Conservation (phyloP, 139 green algal species). For the Haematococcus lacustris region DNA sequence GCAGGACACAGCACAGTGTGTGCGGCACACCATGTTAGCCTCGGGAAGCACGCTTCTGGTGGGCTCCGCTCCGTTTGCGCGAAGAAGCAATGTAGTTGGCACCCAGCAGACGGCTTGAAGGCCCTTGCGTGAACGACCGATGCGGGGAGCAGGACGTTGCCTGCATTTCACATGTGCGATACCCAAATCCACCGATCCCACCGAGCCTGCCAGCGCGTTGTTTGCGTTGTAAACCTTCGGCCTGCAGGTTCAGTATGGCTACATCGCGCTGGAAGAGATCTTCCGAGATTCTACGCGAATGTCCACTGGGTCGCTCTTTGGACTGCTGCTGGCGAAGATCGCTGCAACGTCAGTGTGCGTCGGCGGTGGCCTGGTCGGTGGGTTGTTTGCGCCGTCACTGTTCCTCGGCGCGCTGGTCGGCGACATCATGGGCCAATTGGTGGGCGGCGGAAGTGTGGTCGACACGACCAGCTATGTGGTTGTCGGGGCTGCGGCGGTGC, state of each 20-base stretch:
- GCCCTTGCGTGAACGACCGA: too few relatives aligned
- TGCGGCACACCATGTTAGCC: too few relatives aligned
- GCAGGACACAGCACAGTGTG: too few relatives aligned
- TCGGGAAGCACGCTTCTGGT: too few relatives aligned
- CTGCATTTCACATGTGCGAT: too few relatives aligned
- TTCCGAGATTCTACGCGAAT: slow-evolving; percentile 37
- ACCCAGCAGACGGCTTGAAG: too few relatives aligned
- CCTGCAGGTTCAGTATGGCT: slow-evolving; percentile 50
- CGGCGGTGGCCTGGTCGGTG: slow-evolving; percentile 76
- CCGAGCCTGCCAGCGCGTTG: too few relatives aligned
- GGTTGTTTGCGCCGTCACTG: slow-evolving; percentile 91
- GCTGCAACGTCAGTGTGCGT: slow-evolving; percentile 72
- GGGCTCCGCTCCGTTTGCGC: too few relatives aligned
- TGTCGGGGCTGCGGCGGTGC: slow-evolving; percentile 49
- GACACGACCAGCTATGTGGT: slow-evolving; percentile 43
- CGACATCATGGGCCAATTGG: slow-evolving; percentile 28
- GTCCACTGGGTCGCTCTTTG: slow-evolving; percentile 23
- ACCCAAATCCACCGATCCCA: too few relatives aligned
- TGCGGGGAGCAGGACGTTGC: too few relatives aligned
- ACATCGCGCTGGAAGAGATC: slow-evolving; percentile 54
- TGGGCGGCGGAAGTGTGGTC: slow-evolving; percentile 1
- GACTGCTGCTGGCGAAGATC: slow-evolving; percentile 83
- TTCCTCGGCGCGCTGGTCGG: slow-evolving; percentile 79
- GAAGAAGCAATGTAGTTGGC: too few relatives aligned
- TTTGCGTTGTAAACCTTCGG: too few relatives aligned